Evolutionary conservation across 345 rosid genomes (phyloP).

Genomic region (Xanthoceras sorbifolium): DNA sequence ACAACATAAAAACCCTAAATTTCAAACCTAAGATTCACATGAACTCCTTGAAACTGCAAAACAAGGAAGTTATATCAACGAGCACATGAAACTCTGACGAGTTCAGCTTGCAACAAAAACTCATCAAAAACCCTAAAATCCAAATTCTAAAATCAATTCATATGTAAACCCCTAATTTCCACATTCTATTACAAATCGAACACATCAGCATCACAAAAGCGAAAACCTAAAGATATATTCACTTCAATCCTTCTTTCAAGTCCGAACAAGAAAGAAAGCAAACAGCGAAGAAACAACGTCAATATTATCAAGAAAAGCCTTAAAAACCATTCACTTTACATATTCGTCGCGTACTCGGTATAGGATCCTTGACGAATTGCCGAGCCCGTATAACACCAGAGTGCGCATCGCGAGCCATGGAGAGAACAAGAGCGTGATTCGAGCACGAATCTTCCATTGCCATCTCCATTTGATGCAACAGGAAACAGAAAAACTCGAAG

Average conservation of each 20-base stretch:
- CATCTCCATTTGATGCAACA: slow-evolving; percentile 46
- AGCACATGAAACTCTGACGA: slow-evolving; percentile 27
- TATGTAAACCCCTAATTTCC: slow-evolving; percentile 17
- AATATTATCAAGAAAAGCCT: slow-evolving; percentile 4
- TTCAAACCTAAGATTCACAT: neutral
- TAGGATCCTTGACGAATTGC: slow-evolving; percentile 41
- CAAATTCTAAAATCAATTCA: slow-evolving; percentile 1
- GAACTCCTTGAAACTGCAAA: neutral
- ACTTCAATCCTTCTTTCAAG: slow-evolving; percentile 31
- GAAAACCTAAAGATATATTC: slow-evolving; percentile 23
- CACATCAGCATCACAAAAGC: slow-evolving; percentile 3
- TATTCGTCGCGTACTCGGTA: slow-evolving; percentile 62
- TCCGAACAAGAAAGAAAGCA: slow-evolving; percentile 7
- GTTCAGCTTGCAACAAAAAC: slow-evolving; percentile 23
- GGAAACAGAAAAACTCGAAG: neutral
- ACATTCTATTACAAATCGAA: slow-evolving; percentile 7
- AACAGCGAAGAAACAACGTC: slow-evolving; percentile 16
- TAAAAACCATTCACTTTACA: slow-evolving; percentile 33
- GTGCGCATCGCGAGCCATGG: slow-evolving; percentile 46
- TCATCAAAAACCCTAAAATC: slow-evolving; percentile 27
- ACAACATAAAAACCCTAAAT: slow-evolving; percentile 20
- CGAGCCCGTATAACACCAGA: slow-evolving; percentile 51
- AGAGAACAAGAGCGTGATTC: slow-evolving; percentile 35
- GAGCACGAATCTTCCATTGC: slow-evolving; percentile 56
- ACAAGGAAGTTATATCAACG: slow-evolving; percentile 12